Evolutionary conservation across 179 eudicot genomes (phyloP).

Genomic region (Monotropa hypopitys): DNA sequence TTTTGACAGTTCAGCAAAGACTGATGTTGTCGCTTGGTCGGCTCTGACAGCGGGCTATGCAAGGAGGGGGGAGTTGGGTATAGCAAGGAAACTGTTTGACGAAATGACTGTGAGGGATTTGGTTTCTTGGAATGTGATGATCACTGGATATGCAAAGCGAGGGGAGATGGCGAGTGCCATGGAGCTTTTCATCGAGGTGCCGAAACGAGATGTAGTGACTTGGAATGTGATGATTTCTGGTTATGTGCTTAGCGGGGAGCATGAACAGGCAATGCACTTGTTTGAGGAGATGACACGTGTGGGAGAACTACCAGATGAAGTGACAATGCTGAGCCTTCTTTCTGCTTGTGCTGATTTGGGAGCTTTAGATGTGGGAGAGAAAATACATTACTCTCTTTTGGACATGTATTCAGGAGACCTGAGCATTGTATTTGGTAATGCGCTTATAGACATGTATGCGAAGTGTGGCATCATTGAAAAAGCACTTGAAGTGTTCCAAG

Average conservation of each 20-base stretch:
- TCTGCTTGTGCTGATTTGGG: conserved; percentile 49
- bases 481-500: conserved; percentile 28
- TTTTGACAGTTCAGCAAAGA: conserved; percentile 25
- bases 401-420: conserved; percentile 23
- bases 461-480: conserved; percentile 41
- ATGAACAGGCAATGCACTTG: conserved; percentile 27
- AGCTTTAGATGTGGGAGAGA: conserved; percentile 36
- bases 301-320: conserved; percentile 39
- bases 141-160: conserved; percentile 36
- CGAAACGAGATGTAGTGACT: conserved; percentile 36
- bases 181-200: conserved; percentile 31
- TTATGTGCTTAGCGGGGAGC: conserved; percentile 25
- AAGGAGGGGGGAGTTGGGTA: conserved; percentile 31
- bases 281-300: conserved; percentile 32
- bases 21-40: conserved; percentile 44
- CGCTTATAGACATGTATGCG: conserved; percentile 49
- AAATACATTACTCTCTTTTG: conserved; percentile 27
- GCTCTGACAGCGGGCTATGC: conserved; percentile 50
- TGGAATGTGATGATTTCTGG: conserved; percentile 58
- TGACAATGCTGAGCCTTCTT: conserved; percentile 41
- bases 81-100: conserved; percentile 34
- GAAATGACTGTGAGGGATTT: conserved; percentile 43
- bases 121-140: conserved; percentile 52
- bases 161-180: conserved; percentile 42
- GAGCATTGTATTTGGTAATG: conserved; percentile 33